Conservation (phyloP, 2,329 filamentous ascomycete genomes). For the Epichloe coenophiala region DNA sequence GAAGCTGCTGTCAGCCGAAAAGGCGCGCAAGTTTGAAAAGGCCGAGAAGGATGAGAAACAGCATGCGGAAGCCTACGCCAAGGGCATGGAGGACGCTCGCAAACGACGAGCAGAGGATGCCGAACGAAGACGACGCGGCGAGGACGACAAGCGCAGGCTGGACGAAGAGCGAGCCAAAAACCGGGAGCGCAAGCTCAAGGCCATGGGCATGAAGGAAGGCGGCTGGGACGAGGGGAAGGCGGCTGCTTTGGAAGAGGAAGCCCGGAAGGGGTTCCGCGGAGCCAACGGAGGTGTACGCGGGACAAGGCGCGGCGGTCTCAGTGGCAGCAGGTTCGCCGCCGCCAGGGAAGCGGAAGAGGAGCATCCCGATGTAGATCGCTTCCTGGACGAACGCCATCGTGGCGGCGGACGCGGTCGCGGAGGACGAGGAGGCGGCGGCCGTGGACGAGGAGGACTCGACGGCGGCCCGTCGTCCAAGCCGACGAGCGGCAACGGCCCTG, state of each 20-base stretch:
- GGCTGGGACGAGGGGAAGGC: conserved; percentile 49
- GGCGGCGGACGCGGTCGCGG: conserved; percentile 17
- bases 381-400: conserved; percentile 22
- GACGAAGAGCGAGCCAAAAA: conserved; percentile 49
- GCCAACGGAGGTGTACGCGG: conserved; percentile 28
- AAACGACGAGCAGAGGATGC: conserved; percentile 38
- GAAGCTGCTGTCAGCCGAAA: conserved; percentile 44
- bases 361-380: conserved; percentile 21
- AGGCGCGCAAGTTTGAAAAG: conserved; percentile 44
- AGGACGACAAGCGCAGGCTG: conserved; percentile 36
- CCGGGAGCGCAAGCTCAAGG: conserved; percentile 46
- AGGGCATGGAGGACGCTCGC: conserved; percentile 41
- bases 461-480: conserved; percentile 9
- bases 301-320: conserved; percentile 21
- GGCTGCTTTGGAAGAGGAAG: conserved; percentile 26
- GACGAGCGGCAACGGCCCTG: neutral
- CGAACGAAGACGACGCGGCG: conserved; percentile 35
- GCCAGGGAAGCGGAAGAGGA: conserved; percentile 22
- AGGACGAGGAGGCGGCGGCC: conserved; percentile 21
- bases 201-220: conserved; percentile 38
- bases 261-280: conserved; percentile 26
- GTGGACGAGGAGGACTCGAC: conserved; percentile 14
- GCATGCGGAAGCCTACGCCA: conserved; percentile 39
- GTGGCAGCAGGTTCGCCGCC: conserved; percentile 30
- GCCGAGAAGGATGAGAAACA: conserved; percentile 43